Base-by-base conservation (phyloP, 1,139 yeast species). In the Ogataea hybrid region DNA sequence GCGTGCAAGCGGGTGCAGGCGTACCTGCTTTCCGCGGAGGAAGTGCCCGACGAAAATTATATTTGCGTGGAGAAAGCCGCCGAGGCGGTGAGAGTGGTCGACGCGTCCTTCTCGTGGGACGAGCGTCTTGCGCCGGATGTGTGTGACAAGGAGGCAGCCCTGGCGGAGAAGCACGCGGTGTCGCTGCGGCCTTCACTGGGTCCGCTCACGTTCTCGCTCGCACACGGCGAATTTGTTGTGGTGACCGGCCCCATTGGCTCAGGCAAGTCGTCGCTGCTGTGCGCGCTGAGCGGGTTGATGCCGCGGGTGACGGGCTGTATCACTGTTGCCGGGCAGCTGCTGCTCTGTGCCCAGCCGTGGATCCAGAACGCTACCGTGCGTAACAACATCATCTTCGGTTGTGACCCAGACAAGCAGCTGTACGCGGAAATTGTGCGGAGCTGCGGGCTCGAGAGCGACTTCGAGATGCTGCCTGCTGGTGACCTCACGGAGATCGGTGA, bases 401-500 rank as follows among this genome's bases (percentile, higher is more conserved):
- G 67, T 6, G 72, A 71, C 1, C 81, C 59, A 44, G 80, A 84
- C 47, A 69, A 71, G 43, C 63, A 66, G 8, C 69, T 69, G 55
- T 88, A 88, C 56, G 63, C 73, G 1, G 60, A 67, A 5, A 81
- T 84, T 9, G 62, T 88, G 28, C 64, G 70, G 34, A 79, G 79
- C 2, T 87, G 96, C 63, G 77, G 89, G 1, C 71, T 88, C 43
- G 70, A 71, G 39, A 75, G 81, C 33, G 96, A 88, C 64, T 68
- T 88, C 48, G 80, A 78, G 17, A 71, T 73, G 36, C 67, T 88
- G 38, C 87, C 92, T 3, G 94, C 84, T 30, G 92, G 96, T 43
- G 97, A 89, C 58, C 61, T 63, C 39, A 86, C 96, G 2, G 96
- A 88, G 63, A 84, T 89, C 45, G 97, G 97, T 48, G 97, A 89